phyloP scores from a whole-genome alignment of 176 grass and related monocot species.

The Rhynchospora breviuscula region DNA sequence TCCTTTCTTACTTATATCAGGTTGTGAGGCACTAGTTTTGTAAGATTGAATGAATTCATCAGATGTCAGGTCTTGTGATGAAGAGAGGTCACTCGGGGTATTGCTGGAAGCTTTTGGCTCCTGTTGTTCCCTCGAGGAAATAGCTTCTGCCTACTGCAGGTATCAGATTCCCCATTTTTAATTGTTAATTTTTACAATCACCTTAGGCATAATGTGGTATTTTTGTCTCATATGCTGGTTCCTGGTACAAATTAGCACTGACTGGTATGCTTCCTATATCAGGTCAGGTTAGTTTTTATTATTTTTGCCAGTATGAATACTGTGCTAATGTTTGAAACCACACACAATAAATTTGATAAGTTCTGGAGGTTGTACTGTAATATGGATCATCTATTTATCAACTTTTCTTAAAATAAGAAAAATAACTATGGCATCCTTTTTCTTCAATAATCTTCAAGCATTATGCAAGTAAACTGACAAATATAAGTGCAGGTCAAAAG shows the following conservation, averaged over 20 bases:
- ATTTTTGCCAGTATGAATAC: not conserved
- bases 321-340: not conserved
- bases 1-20: not conserved
- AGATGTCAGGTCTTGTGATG: slow-evolving; percentile 29
- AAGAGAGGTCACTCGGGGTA: slow-evolving; percentile 45
- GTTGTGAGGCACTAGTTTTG: not conserved
- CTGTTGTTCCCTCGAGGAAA: slow-evolving; percentile 68
- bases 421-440: not conserved
- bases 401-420: not conserved
- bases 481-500: slow-evolving; percentile 34
- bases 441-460: not conserved
- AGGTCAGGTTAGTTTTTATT: no score
- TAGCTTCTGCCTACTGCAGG: slow-evolving; percentile 64
- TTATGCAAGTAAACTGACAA: not conserved
- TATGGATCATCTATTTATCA: not conserved
- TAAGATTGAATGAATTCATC: slow-evolving; percentile 3
- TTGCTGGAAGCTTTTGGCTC: slow-evolving; percentile 72
- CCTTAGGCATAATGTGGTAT: no score
- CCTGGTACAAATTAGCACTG: no score
- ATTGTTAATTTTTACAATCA: not conserved
- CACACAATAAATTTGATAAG: not conserved
- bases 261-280: no score
- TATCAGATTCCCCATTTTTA: not conserved
- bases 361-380: not conserved
- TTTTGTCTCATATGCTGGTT: not conserved